phyloP scores from a whole-genome alignment of 1,284 basidiomycete species.

The Pisolithus thermaeus region DNA sequence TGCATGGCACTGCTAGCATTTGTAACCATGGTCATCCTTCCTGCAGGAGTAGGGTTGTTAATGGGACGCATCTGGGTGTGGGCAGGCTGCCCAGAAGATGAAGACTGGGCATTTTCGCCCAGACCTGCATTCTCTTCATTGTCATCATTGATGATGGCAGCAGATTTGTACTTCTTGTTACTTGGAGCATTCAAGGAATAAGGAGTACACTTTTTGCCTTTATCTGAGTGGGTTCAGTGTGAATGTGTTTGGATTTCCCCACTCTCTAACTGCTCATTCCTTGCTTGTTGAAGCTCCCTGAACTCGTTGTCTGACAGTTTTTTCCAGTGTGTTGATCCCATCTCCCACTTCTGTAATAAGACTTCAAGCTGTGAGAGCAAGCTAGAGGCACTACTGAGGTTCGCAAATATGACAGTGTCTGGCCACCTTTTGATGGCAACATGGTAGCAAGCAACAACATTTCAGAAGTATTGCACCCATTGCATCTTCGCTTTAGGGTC shows the following conservation, averaged over 20 bases:
- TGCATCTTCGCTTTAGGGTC: not conserved
- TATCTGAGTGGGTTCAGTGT: not conserved
- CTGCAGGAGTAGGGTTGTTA: no score
- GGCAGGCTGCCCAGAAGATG: no score
- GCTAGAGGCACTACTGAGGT: not conserved
- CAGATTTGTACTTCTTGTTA: not conserved
- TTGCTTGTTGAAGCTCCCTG: not conserved
- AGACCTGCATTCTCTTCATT: no score
- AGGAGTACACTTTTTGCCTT: not conserved
- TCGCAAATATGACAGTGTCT: not conserved
- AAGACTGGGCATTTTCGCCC: no score
- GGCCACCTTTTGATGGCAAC: not conserved
- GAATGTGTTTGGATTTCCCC: not conserved
- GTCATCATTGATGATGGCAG: not conserved
- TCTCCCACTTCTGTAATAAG: slow-evolving; percentile 1
- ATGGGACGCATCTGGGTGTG: no score
- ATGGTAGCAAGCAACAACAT: not conserved
- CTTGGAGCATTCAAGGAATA: not conserved
- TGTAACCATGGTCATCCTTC: no score
- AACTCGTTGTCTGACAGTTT: not conserved
- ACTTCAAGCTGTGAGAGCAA: not conserved
- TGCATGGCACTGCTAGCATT: no score
- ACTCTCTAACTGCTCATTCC: not conserved
- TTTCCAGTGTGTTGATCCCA: slow-evolving; percentile 1
- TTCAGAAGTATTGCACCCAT: not conserved